Evolutionary conservation across 495 filamentous ascomycete genomes (phyloP), one percentile per base, ranked within the genome.

Genomic region (Xylaria venustula): DNA sequence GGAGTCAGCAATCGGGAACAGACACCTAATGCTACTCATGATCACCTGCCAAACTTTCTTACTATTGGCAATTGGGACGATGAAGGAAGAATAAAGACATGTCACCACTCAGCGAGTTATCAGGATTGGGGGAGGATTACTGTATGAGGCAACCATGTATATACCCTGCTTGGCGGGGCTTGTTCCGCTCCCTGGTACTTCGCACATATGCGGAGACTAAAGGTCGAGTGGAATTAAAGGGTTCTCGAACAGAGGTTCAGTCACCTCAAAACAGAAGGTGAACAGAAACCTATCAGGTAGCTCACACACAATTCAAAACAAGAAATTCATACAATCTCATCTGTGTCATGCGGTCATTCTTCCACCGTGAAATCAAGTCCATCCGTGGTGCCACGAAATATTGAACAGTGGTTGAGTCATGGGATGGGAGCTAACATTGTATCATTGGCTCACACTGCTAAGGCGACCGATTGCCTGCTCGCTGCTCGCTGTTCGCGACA

Each of bases 81-180:
- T 50, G 19, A 41, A 6, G 44, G 52, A n/a, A 30, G 41, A 62
- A 42, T 28, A 41, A 59, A 63, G 41, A 55, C 25, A 64, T 64
- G 60, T 69, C 69, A 71, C 69, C 69, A 67, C 69, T 71, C 69
- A 69, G 50, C 61, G 42, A 58, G 37, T 22, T 44, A 47, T 47
- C 30, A 36, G 64, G 63, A 67, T 69, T 61, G 64, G 47, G 58
- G 23, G 54, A 46, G 42, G 25, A 49, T 58, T 69, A 64, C 69
- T 67, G 64, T 67, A 69, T 53, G 36, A 53, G 67, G 66, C 64
- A 71, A 67, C 56, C 52, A 64, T 44, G 46, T 63, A 61, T 61
- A 61, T 47, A 51, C 52, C 50, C 41, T 58, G 48, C 45, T 52
- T 61, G 53, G 62, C 54, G 67, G 67, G 67, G 64, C 47, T 51